Percentiles rank a stretch among this genome's conserved stretches.
phyloP scores from a whole-genome alignment of 2,329 filamentous ascomycete genomes.

The Nothopassalora personata region DNA sequence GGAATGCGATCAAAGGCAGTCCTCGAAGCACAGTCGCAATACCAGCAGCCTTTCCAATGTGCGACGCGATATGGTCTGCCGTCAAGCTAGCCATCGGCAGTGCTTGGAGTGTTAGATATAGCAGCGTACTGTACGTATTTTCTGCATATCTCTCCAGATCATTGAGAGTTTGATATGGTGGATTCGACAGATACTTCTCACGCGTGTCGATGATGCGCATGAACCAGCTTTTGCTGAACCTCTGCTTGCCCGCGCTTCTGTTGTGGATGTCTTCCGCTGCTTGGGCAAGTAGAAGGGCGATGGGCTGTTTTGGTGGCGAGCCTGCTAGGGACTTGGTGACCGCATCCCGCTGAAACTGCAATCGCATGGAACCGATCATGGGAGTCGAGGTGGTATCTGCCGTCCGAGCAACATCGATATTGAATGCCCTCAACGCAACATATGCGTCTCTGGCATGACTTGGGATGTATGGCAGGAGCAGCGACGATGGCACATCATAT shows the following conservation, averaged over 20 bases:
- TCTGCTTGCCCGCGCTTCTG: conserved; percentile 43
- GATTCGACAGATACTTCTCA: conserved; percentile 76
- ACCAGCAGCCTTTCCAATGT: conserved; percentile 89
- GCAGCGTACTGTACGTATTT: conserved; percentile 86
- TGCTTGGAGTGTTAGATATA: conserved; percentile 79
- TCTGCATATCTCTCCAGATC: conserved; percentile 84
- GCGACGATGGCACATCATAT: conserved; percentile 83
- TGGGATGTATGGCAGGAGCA: conserved; percentile 80
- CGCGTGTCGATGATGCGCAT: conserved; percentile 71
- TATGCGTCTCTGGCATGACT: conserved; percentile 71
- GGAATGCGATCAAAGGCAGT: conserved; percentile 80
- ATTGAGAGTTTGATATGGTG: conserved; percentile 68
- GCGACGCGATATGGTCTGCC: conserved; percentile 86
- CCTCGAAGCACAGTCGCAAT: conserved; percentile 84
- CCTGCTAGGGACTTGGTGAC: conserved; percentile 72
- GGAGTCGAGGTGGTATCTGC: conserved; percentile 84
- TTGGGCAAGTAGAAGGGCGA: conserved; percentile 74
- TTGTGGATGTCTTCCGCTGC: conserved; percentile 56
- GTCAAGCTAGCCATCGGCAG: conserved; percentile 76
- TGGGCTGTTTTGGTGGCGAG: conserved; percentile 79
- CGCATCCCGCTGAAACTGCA: conserved; percentile 92
- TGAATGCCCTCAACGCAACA: conserved; percentile 83
- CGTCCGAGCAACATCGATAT: conserved; percentile 83
- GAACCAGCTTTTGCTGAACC: conserved; percentile 53
- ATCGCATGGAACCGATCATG: conserved; percentile 80